Conservation (phyloP, 73 alveolate genomes). For the Tetrahymena malaccensis region DNA sequence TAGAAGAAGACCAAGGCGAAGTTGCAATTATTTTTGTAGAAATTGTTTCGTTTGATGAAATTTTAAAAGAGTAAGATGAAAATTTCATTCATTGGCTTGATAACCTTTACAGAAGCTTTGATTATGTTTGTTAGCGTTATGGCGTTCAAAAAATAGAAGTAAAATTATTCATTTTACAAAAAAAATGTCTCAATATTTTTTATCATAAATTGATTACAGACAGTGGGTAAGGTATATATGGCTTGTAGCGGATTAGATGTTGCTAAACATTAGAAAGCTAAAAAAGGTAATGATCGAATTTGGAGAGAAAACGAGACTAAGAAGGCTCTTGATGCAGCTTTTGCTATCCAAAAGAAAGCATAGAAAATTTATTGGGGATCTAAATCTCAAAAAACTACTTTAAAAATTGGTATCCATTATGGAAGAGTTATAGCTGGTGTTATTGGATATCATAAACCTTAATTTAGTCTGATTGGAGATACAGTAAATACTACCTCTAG, state of each 20-base stretch:
- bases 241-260: constrained; percentile 30
- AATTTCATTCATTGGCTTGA: constrained; percentile 15
- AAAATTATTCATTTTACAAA: not conserved
- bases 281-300: constrained; percentile 4
- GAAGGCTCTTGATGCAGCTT: constrained; percentile 6
- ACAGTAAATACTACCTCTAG: constrained; percentile 83
- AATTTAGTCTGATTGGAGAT: constrained; percentile 83
- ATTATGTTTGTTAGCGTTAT: constrained; percentile 8
- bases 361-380: constrained; percentile 13
- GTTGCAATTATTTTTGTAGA: constrained; percentile 30
- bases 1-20: constrained; percentile 26
- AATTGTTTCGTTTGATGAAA: constrained; percentile 16
- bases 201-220: not conserved
- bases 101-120: constrained; percentile 27
- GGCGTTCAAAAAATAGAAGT: constrained; percentile 31
- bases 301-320: not conserved
- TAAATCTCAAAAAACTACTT: not conserved
- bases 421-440: constrained; percentile 78
- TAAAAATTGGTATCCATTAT: not conserved
- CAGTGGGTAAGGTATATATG: constrained; percentile 25
- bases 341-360: constrained; percentile 11
- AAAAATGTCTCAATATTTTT: too few relatives aligned
- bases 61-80: constrained; percentile 4
- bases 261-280: constrained; percentile 7
- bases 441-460: constrained; percentile 85